phyloP scores from a whole-genome alignment of 352 stramenopile species.

The Globisporangium spiculum region DNA sequence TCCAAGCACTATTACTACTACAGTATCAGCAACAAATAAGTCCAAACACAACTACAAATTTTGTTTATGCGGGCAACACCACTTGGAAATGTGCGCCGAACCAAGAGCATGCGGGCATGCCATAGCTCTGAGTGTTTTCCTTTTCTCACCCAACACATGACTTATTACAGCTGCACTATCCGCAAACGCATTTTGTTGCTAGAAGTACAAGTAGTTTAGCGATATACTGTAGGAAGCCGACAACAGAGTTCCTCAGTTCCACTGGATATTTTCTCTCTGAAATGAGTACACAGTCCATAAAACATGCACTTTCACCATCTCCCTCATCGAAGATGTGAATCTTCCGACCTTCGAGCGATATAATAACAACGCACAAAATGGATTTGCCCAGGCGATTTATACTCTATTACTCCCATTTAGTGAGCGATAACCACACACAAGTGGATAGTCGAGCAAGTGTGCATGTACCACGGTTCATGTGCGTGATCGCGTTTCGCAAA shows the following conservation, averaged over 20 bases:
- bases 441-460: neutral
- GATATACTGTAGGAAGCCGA: neutral
- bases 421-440: neutral
- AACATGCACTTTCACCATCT: neutral
- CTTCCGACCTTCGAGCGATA: neutral
- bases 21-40: neutral
- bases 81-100: neutral
- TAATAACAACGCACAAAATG: neutral
- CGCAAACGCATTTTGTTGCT: neutral
- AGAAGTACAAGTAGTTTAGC: neutral
- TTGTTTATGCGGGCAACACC: neutral
- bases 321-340: neutral
- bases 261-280: neutral
- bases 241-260: neutral
- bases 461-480: neutral
- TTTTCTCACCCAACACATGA: neutral
- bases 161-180: neutral
- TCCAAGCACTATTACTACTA: too few species aligned
- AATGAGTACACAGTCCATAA: neutral
- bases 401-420: too few species aligned
- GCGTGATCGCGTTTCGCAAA: neutral
- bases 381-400: neutral
- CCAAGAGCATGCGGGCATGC: too few species aligned
- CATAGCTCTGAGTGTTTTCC: neutral
- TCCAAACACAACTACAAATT: neutral